These are phyloP conservation scores for Solanum virginianum DNA, from an alignment of 257 asterid species.

Conservation along the genomic window DNA sequence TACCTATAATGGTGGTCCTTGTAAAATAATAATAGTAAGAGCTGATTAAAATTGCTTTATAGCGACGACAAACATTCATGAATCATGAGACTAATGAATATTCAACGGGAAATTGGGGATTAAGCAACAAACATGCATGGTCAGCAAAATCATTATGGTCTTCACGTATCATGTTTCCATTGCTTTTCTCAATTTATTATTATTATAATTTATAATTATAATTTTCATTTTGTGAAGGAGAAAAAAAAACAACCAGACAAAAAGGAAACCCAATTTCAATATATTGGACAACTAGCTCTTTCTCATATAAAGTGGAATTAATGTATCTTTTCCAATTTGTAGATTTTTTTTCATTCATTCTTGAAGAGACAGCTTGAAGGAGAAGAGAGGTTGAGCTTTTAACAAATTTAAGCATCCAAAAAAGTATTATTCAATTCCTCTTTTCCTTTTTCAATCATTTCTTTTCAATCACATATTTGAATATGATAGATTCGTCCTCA, in stretches of 20 bases:
- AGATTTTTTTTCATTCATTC: background rate
- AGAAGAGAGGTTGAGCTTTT: background rate
- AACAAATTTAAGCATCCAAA: background rate
- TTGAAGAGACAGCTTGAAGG: background rate
- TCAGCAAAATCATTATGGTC: background rate
- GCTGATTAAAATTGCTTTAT: background rate
- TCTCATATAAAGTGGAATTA: background rate
- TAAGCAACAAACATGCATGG: background rate
- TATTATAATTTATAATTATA: background rate
- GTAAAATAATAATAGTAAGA: background rate
- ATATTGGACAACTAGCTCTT: background rate
- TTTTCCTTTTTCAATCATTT: background rate
- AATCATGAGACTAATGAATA: background rate
- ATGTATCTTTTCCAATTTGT: background rate
- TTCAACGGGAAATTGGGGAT: background rate
- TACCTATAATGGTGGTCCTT: background rate
- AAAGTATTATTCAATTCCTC: background rate
- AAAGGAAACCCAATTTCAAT: background rate
- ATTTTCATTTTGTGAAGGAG: background rate
- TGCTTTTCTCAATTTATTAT: background rate
- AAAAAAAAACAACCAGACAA: background rate
- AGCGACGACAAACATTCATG: background rate
- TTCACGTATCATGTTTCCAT: background rate
- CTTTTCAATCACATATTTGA: background rate
- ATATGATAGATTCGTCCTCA: background rate